A percentile compares a stretch with the other conserved stretches of the same genome.
phyloP scores from a whole-genome alignment of 2,329 filamentous ascomycete species.

The Sporothrix protearum region DNA sequence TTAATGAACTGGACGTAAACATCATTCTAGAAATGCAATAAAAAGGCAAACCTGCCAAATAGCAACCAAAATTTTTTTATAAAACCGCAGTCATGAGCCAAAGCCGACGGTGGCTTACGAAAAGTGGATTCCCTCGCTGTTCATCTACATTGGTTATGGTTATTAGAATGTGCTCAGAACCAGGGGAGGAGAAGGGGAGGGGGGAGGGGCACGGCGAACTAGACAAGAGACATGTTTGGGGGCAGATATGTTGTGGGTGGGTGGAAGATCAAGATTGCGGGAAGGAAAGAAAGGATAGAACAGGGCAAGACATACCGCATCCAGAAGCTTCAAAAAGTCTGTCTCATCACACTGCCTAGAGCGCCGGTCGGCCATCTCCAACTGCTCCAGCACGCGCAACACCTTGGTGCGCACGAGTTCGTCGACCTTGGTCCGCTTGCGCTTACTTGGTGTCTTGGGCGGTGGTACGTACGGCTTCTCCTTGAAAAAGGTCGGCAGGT shows the following conservation, averaged over 20 bases:
- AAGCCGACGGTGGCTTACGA: neutral
- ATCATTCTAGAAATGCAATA: slow-evolving; percentile 2
- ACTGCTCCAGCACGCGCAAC: slow-evolving; percentile 76
- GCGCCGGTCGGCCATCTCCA: slow-evolving; percentile 74
- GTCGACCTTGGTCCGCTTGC: slow-evolving; percentile 74
- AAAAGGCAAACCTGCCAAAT: neutral
- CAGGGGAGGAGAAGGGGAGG: too few species aligned
- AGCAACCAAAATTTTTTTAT: neutral
- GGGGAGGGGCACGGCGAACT: neutral
- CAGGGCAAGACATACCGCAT: slow-evolving; percentile 43
- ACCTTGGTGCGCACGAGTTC: slow-evolving; percentile 86
- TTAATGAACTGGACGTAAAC: neutral
- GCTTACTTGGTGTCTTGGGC: slow-evolving; percentile 62
- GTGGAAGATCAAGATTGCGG: neutral
- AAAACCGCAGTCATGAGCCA: neutral
- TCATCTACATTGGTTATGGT: slow-evolving; percentile 19
- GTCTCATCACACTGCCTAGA: slow-evolving; percentile 87
- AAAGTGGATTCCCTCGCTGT: slow-evolving; percentile 20
- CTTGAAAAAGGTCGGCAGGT: slow-evolving; percentile 81
- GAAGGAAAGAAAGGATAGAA: neutral
- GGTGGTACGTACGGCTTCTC: slow-evolving; percentile 46
- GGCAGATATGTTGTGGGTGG: neutral
- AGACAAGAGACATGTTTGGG: slow-evolving; percentile 5
- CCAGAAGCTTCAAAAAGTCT: slow-evolving; percentile 78
- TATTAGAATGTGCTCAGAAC: slow-evolving; percentile 7